Conservation (phyloP, 768 basidiomycete species). For the Punctularia strigosozonata region DNA sequence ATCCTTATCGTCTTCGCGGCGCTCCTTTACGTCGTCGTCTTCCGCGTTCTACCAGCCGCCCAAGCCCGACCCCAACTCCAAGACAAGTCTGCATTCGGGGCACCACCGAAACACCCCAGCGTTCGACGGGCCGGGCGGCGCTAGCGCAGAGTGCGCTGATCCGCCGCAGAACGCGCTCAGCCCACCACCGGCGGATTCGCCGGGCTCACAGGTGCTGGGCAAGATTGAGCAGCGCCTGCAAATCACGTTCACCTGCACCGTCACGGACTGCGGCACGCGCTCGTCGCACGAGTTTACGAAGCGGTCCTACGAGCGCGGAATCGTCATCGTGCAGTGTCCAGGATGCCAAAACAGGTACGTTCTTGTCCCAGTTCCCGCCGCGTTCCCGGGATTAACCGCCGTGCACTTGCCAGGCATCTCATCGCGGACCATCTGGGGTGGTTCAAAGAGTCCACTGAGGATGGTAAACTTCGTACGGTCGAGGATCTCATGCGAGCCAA, state of each 20-base stretch:
- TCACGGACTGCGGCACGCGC: constrained; percentile 55
- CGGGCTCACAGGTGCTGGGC: neutral
- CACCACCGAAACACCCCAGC: too few species aligned
- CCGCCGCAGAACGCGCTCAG: too few species aligned
- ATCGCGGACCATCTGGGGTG: constrained; percentile 88
- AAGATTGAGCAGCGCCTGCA: constrained; percentile 44
- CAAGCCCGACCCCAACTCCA: too few species aligned
- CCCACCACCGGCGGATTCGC: too few species aligned
- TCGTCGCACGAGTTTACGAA: constrained; percentile 85
- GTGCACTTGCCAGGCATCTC: constrained; percentile 40
- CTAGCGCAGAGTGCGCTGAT: too few species aligned
- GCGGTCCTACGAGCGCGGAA: constrained; percentile 74
- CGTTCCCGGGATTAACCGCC: neutral
- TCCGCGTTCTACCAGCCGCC: too few species aligned
- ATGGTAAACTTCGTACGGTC: constrained; percentile 63
- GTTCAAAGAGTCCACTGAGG: constrained; percentile 76
- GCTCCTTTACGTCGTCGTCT: too few species aligned
- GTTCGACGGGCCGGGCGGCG: too few species aligned
- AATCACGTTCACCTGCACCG: constrained; percentile 84
- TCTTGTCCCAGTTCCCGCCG: neutral
- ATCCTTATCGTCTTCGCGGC: too few species aligned
- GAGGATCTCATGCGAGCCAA: constrained; percentile 72
- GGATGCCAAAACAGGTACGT: constrained; percentile 77
- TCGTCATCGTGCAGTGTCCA: constrained; percentile 89
- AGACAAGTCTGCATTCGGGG: too few species aligned